Base-by-base conservation (phyloP, 441 rosid genomes). In the Gossypium schwendimanii region DNA sequence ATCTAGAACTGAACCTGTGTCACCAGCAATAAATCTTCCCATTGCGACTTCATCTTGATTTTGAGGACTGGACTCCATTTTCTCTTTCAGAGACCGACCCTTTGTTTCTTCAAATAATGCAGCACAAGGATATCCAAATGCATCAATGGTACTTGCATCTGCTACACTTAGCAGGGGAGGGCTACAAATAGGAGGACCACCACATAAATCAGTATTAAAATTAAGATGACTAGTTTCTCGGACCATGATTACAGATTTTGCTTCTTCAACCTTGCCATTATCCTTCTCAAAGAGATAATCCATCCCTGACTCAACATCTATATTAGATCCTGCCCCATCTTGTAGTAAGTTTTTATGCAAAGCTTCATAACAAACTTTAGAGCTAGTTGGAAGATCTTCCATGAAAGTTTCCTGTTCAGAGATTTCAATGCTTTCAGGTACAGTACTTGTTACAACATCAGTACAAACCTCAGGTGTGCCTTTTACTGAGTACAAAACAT, bases 81-180 rank as follows among this genome's bases (percentile, higher is more conserved):
- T 74, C 74, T 77, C 72, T 55, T 44, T 73, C 20, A 62, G 74
- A 71, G 73, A 60, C 33, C 76, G 41, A 57, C 59, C 52, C 6
- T 26, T 69, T 21, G 63, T 71, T 74, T 70, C 80, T 71, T 82
- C 77, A 7, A 52, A 50, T 12, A 74, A 8, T 62, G 62, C 47
- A 59, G 64, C 64, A 52, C 33, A 60, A 31, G 64, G 60, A 64
- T 55, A 8, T 17, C n/a, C 59, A 20, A 33, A 23, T 74, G 63
- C 66, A 70, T 67, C 63, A 50, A 18, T 47, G 69, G 71, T 63
- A 67, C 50, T 10, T 73, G 61, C 52, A 63, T 63, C 65, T 28
- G 63, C 70, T 17, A 45, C 20, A 15, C 61, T 45, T 0, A 60
- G 44, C 10, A 62, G 73, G 20, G 2, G 47, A 9, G 69, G 63